phyloP scores from a whole-genome alignment of 2,329 filamentous ascomycete genomes.

The Xylaria sp. region DNA sequence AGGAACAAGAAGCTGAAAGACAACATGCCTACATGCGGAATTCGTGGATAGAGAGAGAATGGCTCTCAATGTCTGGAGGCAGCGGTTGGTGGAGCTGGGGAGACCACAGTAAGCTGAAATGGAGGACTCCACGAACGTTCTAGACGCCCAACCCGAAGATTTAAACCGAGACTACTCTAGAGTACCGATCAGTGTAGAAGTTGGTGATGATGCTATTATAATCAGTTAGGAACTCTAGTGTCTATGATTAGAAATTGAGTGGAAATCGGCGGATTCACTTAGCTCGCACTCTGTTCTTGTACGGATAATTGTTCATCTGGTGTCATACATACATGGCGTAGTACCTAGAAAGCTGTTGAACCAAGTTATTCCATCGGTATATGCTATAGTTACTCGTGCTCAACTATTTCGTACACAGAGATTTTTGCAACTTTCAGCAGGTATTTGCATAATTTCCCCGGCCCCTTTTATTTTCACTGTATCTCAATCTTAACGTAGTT shows the following conservation, averaged over 20 bases:
- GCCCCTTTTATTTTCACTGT: too few relatives aligned
- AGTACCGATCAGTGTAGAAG: too few relatives aligned
- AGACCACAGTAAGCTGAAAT: constrained; percentile 10
- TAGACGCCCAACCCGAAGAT: too few relatives aligned
- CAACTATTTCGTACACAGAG: neutral
- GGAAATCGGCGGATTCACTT: too few relatives aligned
- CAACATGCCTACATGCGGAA: neutral
- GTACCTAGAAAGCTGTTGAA: neutral
- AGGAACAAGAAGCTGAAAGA: neutral
- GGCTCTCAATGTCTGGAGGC: neutral
- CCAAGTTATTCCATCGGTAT: neutral
- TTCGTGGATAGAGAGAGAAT: neutral
- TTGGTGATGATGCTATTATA: too few relatives aligned
- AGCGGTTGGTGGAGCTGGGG: constrained; percentile 25
- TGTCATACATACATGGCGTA: neutral
- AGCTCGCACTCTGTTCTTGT: too few relatives aligned
- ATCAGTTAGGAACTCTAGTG: too few relatives aligned
- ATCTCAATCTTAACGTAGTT: neutral
- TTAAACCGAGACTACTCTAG: too few relatives aligned
- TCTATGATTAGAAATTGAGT: too few relatives aligned
- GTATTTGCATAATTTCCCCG: neutral
- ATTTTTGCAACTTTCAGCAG: neutral
- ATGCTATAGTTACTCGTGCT: neutral
- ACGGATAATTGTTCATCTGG: too few relatives aligned
- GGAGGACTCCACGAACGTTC: neutral